Evolutionary conservation across 208 protist species (phyloP).

Genomic region (Acanthamoeba castellanii): DNA sequence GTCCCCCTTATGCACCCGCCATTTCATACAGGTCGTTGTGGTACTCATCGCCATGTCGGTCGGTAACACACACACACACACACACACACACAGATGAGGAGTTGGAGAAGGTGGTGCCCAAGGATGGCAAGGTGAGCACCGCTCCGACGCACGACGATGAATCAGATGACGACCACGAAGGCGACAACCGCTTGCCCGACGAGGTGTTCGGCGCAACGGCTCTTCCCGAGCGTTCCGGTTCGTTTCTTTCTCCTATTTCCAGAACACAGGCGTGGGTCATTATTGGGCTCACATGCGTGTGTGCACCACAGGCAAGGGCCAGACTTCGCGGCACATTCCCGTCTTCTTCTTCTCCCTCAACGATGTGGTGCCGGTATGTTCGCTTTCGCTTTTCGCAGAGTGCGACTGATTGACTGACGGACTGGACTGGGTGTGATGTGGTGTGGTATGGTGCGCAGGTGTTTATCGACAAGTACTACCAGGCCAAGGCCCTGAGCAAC

Average conservation of each 20-base stretch:
- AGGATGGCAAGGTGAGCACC: background rate
- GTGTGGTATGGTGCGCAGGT: background rate
- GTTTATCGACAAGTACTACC: constrained; percentile 71
- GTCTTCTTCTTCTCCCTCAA: constrained; percentile 58
- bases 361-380: constrained; percentile 3
- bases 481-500: constrained; percentile 50
- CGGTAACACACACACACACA: background rate
- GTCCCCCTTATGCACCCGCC: background rate
- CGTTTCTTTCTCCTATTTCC: no score
- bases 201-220: background rate
- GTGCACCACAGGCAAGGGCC: background rate
- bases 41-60: background rate
- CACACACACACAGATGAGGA: constrained; percentile 9
- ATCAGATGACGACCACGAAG: background rate
- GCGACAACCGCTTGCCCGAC: no score
- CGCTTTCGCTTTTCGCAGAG: no score
- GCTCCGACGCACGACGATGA: background rate
- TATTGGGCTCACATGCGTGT: no score
- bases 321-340: constrained; percentile 10
- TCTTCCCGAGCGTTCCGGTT: background rate
- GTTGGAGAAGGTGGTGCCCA: background rate
- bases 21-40: background rate
- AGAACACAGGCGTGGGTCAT: no score
- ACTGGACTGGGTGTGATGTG: no score
- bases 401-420: no score